These are phyloP conservation scores for Cronartium quercuum DNA, from an alignment of 1,284 basidiomycete species.

Conservation along the genomic window DNA sequence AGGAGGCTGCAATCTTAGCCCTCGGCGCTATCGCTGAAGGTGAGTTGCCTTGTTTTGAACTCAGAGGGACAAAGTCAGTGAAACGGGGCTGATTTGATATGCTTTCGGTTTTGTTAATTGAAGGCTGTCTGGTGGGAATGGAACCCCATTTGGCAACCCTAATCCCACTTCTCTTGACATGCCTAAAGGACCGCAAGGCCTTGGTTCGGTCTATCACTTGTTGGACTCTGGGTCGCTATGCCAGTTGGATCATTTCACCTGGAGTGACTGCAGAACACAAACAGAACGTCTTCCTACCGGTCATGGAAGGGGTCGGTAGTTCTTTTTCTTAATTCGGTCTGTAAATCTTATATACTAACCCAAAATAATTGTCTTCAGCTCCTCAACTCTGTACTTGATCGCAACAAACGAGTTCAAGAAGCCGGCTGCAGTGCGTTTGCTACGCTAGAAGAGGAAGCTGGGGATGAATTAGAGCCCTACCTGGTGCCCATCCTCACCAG, in stretches of 20 bases:
- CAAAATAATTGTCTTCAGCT: slow-evolving; percentile 55
- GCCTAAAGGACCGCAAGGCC: slow-evolving; percentile 85
- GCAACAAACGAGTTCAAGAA: slow-evolving; percentile 98
- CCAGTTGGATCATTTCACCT: slow-evolving; percentile 82
- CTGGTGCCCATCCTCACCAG: slow-evolving; percentile 91
- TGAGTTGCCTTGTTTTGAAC: slow-evolving; percentile 50
- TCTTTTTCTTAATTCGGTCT: background rate
- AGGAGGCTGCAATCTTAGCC: slow-evolving; percentile 92
- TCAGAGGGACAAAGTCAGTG: background rate
- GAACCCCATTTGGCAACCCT: slow-evolving; percentile 88
- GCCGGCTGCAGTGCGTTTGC: slow-evolving; percentile 98
- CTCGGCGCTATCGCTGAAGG: slow-evolving; percentile 97
- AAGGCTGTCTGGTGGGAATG: slow-evolving; percentile 92
- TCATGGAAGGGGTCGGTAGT: slow-evolving; percentile 85
- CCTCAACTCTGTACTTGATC: slow-evolving; percentile 94
- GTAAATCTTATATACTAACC: background rate
- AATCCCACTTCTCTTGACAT: slow-evolving; percentile 84
- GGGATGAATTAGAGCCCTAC: slow-evolving; percentile 78
- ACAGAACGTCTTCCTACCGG: slow-evolving; percentile 84
- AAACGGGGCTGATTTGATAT: background rate
- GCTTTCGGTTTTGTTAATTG: slow-evolving; percentile 31
- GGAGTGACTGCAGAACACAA: slow-evolving; percentile 71
- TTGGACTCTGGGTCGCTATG: slow-evolving; percentile 98
- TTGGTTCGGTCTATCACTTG: slow-evolving; percentile 97
- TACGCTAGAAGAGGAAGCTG: slow-evolving; percentile 96